Conservation (phyloP, 164 flowering plant genomes). For the Litsea cubeba region DNA sequence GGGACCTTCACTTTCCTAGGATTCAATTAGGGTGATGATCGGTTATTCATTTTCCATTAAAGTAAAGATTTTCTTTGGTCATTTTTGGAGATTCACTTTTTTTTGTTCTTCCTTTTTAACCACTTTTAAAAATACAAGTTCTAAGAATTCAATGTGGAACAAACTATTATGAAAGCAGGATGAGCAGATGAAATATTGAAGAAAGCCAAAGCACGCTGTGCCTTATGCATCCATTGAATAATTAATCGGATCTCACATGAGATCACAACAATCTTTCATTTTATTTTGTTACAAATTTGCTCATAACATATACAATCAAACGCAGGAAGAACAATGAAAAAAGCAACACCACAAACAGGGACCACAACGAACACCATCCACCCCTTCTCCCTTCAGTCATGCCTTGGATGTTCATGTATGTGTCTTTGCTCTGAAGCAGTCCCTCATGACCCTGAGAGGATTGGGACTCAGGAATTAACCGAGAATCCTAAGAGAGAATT, state of each 20-base stretch:
- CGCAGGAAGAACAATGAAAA: constrained; percentile 1
- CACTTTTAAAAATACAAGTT: too few species aligned
- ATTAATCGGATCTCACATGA: not conserved
- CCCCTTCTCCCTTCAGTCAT: constrained; percentile 15
- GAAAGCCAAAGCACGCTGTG: too few species aligned
- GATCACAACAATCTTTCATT: not conserved
- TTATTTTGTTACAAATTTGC: not conserved
- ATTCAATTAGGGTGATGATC: too few species aligned
- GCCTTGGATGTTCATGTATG: constrained; percentile 18
- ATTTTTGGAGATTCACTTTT: too few species aligned
- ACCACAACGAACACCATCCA: not conserved
- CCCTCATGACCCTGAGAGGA: constrained; percentile 12
- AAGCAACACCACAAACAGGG: not conserved
- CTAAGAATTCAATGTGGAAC: too few species aligned
- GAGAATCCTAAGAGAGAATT: constrained; percentile 26
- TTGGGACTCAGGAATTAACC: constrained; percentile 19
- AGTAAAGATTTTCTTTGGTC: too few species aligned
- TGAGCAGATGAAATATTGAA: too few species aligned
- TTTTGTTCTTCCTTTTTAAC: too few species aligned
- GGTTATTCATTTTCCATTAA: too few species aligned
- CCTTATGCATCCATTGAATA: not conserved
- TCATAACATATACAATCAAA: not conserved
- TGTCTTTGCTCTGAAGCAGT: constrained; percentile 20
- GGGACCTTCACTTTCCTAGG: too few species aligned
- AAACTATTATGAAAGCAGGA: too few species aligned